Evolutionary conservation across 352 stramenopile genomes (phyloP), one percentile per base, ranked within the genome.

Genomic region (Phytophthora citricola): DNA sequence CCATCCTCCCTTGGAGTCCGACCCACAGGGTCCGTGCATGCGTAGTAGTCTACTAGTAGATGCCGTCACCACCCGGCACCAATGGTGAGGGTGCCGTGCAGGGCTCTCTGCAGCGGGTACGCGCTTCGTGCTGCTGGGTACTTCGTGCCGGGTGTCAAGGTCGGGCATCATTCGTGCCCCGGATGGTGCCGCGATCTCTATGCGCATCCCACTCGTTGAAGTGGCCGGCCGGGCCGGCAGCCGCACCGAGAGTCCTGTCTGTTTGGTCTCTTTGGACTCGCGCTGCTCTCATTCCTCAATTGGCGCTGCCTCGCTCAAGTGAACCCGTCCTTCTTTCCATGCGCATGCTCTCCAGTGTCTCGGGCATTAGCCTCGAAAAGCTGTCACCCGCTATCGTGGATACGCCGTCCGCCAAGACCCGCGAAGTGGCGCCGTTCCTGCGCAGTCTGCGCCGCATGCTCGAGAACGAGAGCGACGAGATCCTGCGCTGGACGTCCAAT

Each of bases 361-460:
- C 51, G 6, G 36, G 29, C 43, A 22, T 65, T n/a, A 36, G 32
- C 27, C 47, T 60, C 39, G 58, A 69, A 15, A 69, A 73, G 27
- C 17, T 69, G 17, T 47, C 58, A 26, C 12, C 41, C 40, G 24
- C 27, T 40, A 24, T 17, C 12, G 8, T 55, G 9, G 34, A 58
- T 31, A 10, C 36, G 9, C 15, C 22, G 12, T 32, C 41, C 1
- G 11, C 31, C 31, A 68, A 68, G n/a, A 61, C 61, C 4, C 50
- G 51, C 20, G 68, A 76, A 50, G 73, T 89, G 38, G 79, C 81
- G 31, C 81, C 79, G 17, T 91, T 91, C 59, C 66, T 91, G 38
- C 71, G 72, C 53, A 85, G 77, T 47, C 60, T 87, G 22, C 71
- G 76, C 59, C 68, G 78, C 32, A 89, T 89, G 75, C 76, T 90